Evolutionary conservation across 2,329 filamentous ascomycete genomes (phyloP), one percentile per base, ranked within the genome.

Genomic region (Didymella segeticola): DNA sequence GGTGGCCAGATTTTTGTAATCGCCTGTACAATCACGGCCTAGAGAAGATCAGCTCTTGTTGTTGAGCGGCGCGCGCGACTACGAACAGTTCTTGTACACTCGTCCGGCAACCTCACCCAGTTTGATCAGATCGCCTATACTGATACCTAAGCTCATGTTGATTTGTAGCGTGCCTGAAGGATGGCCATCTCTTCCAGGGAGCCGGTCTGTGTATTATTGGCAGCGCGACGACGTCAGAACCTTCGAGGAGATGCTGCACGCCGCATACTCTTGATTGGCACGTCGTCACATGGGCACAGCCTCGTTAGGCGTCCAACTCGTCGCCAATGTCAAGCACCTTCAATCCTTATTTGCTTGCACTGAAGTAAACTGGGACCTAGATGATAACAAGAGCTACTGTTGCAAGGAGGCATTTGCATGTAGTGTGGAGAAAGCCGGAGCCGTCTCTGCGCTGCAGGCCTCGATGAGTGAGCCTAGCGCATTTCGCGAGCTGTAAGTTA

Each of bases 1-100:
- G 15, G 39, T 58, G 2, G 67, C 62, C 4, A 72, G 48, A 5
- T 57, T 47, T 22, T 67, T 70, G 60, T 70, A 71, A 46, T 67
- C 64, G 12, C 68, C 69, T 3, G 67, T 60, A 37, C 59, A 69
- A 43, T 71, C 68, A 41, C 68, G 61, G 43, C 69, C 68, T 69
- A 9, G 4, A n/a, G 5, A n/a, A 42, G 15, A 4, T 36, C 22
- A 37, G 59, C 31, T 57, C 45, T 25, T 20, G 12, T 6, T 15
- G 23, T 14, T 17, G 9, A 10, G n/a, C 15, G 10, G 23, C 14
- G 22, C 17, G 6, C 5, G 19, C 5, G 7, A 9, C 37, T 23
- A 43, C 58, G n/a, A 11, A 67, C 66, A 69, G 43, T 69, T 69
- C 53, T 58, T 65, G 45, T 69, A 68, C 3, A 66, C 62, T 11